Evolutionary conservation across 163 green algal species (phyloP).

Genomic region (Chlamydomonas reinhardtii): DNA sequence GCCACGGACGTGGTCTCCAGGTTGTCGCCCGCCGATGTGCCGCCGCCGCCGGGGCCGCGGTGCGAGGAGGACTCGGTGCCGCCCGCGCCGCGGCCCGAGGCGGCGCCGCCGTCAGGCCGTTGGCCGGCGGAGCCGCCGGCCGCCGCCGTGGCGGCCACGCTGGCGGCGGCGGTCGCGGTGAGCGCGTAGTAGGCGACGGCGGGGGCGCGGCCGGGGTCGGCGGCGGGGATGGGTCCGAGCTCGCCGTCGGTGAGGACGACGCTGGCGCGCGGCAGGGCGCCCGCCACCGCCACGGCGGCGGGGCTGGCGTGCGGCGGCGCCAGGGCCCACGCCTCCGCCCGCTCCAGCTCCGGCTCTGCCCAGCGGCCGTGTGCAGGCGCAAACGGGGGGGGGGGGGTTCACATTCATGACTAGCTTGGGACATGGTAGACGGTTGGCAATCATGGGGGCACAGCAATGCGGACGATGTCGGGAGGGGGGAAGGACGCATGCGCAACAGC

Average conservation of each 20-base stretch:
- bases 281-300: slow-evolving; percentile 5
- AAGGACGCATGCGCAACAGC: too few species aligned
- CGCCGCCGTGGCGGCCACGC: background rate
- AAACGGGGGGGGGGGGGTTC: background rate
- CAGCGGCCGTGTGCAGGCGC: background rate
- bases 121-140: background rate
- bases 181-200: slow-evolving; percentile 36
- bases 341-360: slow-evolving; percentile 20
- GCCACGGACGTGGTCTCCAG: slow-evolving; percentile 29
- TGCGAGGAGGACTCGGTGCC: slow-evolving; percentile 6
- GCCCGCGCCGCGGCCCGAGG: background rate
- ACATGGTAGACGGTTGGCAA: too few species aligned
- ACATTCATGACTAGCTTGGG: too few species aligned
- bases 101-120: background rate
- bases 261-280: background rate
- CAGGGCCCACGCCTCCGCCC: slow-evolving; percentile 2
- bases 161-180: slow-evolving; percentile 1
- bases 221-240: slow-evolving; percentile 26
- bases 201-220: background rate
- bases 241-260: background rate
- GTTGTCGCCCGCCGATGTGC: slow-evolving; percentile 1
- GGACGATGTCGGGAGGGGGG: too few species aligned
- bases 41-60: background rate
- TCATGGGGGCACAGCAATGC: too few species aligned
- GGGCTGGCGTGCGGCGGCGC: background rate